Conservation (phyloP, 345 rosid genomes). For the Anastatica hierochuntica region DNA sequence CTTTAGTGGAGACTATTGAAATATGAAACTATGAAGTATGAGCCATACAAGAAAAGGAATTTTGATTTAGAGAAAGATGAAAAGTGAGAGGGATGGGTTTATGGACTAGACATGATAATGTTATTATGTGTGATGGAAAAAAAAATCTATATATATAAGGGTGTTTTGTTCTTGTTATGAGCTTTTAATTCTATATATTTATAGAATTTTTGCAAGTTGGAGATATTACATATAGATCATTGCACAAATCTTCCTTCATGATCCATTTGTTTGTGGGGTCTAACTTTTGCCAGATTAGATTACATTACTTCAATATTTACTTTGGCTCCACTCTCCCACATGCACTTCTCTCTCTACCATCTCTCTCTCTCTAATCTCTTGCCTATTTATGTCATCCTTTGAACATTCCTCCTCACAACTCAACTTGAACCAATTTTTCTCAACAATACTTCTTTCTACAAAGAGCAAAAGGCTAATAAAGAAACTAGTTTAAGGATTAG, state of each 20-base stretch:
- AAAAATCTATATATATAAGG: slow-evolving; percentile 9
- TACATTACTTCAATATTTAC: slow-evolving; percentile 8
- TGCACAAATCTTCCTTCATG: slow-evolving; percentile 20
- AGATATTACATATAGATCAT: slow-evolving; percentile 6
- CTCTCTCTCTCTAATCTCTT: slow-evolving; percentile 8
- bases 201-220: slow-evolving; percentile 15
- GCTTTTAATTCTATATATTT: neutral
- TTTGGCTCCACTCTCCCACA: slow-evolving; percentile 29
- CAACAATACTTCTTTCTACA: neutral
- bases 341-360: slow-evolving; percentile 14
- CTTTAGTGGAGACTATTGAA: slow-evolving; percentile 1
- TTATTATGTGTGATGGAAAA: neutral
- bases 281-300: slow-evolving; percentile 23
- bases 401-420: slow-evolving; percentile 24
- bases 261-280: slow-evolving; percentile 25
- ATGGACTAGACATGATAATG: slow-evolving; percentile 4
- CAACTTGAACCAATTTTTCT: neutral
- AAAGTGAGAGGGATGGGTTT: slow-evolving; percentile 20
- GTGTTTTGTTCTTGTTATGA: slow-evolving; percentile 22
- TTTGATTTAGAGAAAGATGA: neutral
- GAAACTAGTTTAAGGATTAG: too few relatives aligned
- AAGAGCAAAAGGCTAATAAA: neutral
- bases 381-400: slow-evolving; percentile 22
- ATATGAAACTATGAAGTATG: slow-evolving; percentile 8
- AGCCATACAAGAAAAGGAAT: slow-evolving; percentile 11